Evolutionary conservation across 371 early-diverging fungal genomes (phyloP), one percentile per base, ranked within the genome.

Genomic region (Saksenaea oblongispora): DNA sequence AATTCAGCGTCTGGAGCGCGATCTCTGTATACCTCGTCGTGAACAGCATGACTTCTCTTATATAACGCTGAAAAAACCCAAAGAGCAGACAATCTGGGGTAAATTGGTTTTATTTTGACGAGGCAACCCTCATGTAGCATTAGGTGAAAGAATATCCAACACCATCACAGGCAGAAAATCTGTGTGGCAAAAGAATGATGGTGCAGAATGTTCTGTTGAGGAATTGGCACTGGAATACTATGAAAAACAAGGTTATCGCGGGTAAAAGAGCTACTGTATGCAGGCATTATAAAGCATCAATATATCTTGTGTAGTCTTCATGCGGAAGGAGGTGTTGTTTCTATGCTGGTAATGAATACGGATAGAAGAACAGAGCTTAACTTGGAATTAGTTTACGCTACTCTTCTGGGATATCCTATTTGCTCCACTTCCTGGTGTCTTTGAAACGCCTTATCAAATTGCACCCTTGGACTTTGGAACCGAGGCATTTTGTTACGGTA

Each of bases 341-440:
- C 83, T 0, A 89, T 74, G 73, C 64, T 81, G 58, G 74, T 79
- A 65, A 66, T 56, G 54, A 27, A n/a, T 8, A 13, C 3, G 34
- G 10, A 7, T 53, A 34, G 42, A 13, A 9, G 26, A 34, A 15
- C 27, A 47, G 0, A 47, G 10, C 18, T 10, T 47, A n/a, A 17
- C 0, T 35, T 18, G n/a, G 24, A 9, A 13, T 34, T 39, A 76
- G 72, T 89, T 89, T 67, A 76, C 75, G 5, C 66, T 91, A 1
- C 66, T 91, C 17, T 89, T 92, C 62, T 92, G 91, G 91, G 90
- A 91, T 57, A 80, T 91, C 27, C 70, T 92, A 5, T 91, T 89
- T 69, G 73, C 82, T 0, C 73, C 82, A 8, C 71, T 79, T 10
- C 84, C 88, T n/a, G 91, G 89, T 26, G 89, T 89, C 1, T 89